These are phyloP conservation scores for Solanum hybrid DNA, from an alignment of 305 asterid species.

Conservation along the genomic window DNA sequence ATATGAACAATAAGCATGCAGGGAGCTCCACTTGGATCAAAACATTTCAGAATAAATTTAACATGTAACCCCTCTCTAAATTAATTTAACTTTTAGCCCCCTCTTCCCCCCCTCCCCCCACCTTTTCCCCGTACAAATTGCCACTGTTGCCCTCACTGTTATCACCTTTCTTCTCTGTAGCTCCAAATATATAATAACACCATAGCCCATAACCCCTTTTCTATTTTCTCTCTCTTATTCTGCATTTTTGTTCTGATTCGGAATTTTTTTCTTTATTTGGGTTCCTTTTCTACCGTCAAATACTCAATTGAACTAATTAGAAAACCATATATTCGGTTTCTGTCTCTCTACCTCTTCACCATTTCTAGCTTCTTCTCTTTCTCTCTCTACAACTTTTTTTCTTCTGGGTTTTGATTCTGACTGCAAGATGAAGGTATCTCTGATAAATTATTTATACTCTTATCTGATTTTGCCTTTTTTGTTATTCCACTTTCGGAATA, in stretches of 20 bases:
- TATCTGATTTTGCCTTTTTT: background rate
- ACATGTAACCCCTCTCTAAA: background rate
- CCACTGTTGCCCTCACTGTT: background rate
- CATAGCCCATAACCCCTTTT: background rate
- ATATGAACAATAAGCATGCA: background rate
- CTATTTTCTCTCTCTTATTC: constrained; percentile 23
- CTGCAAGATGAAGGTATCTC: background rate
- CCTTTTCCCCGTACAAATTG: background rate
- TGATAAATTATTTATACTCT: background rate
- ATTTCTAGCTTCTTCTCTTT: background rate
- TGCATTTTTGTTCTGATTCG: constrained; percentile 24
- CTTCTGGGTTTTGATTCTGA: background rate
- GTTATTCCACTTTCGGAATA: background rate
- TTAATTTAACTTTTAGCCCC: background rate
- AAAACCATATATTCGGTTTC: constrained; percentile 21
- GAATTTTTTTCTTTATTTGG: background rate
- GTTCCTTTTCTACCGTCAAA: constrained; percentile 7
- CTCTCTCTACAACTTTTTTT: constrained; percentile 2
- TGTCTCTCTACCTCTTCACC: constrained; percentile 16
- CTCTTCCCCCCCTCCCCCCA: too few relatives aligned
- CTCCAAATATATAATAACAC: constrained; percentile 3
- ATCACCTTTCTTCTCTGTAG: constrained; percentile 1
- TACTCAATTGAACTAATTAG: constrained; percentile 2
- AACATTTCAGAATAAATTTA: background rate
- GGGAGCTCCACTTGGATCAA: background rate